These are phyloP conservation scores for Gamsiella multidivaricata DNA, from an alignment of 192 early-diverging fungal genomes.

Conservation along the genomic window DNA sequence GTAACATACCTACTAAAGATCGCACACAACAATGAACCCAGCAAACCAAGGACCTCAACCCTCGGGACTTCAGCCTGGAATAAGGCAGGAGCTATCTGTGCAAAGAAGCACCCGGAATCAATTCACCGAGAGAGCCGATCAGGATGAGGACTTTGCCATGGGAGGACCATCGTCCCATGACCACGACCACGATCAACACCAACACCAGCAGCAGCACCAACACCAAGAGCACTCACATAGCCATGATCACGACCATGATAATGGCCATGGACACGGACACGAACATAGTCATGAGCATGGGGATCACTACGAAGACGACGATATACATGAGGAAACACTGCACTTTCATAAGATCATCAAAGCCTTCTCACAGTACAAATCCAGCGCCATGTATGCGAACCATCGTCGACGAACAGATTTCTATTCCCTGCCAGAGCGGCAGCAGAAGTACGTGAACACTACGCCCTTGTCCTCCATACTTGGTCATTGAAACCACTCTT, in stretches of 20 bases:
- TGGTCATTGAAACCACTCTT: neutral
- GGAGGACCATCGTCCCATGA: neutral
- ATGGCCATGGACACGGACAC: conserved; percentile 22
- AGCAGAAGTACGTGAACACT: conserved; percentile 62
- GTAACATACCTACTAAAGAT: no score
- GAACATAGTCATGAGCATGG: conserved; percentile 7
- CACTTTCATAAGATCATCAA: conserved; percentile 67
- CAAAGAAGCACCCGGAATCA: neutral
- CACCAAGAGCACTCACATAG: conserved; percentile 10
- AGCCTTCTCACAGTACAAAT: conserved; percentile 73
- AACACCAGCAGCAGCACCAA: conserved; percentile 6
- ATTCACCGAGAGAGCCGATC: conserved; percentile 10
- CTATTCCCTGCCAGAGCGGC: conserved; percentile 68
- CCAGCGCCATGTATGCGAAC: conserved; percentile 66
- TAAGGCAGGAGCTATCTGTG: conserved; percentile 4
- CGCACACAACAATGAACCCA: conserved; percentile 6
- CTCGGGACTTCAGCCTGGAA: conserved; percentile 19
- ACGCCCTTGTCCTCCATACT: conserved; percentile 22
- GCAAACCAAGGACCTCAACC: conserved; percentile 10
- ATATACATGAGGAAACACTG: conserved; percentile 43
- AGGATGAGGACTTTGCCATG: conserved; percentile 17
- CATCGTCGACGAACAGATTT: conserved; percentile 73
- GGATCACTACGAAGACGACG: conserved; percentile 21
- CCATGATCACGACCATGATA: conserved; percentile 22
- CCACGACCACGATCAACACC: conserved; percentile 5